Percentiles rank a stretch among this genome's conserved stretches.
phyloP scores from a whole-genome alignment of 129 eudicot genomes.

The Flaveria robusta region DNA sequence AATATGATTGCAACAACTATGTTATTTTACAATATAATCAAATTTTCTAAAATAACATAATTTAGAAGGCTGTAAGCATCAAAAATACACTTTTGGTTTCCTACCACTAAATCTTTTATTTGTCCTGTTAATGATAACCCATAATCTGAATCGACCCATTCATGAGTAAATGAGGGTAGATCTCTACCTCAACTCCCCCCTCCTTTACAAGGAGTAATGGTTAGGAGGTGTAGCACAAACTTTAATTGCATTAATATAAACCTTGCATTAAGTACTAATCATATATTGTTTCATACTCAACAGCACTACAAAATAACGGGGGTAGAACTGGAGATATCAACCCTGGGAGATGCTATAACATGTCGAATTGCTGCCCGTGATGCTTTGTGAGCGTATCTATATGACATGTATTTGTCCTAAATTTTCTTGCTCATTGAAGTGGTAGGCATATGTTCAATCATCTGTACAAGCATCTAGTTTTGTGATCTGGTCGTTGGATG shows the following conservation, averaged over 20 bases:
- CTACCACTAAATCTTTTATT: background rate
- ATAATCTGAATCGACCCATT: background rate
- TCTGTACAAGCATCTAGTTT: constrained; percentile 12
- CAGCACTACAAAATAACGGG: constrained; percentile 82
- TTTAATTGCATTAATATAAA: background rate
- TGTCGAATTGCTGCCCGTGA: constrained; percentile 94
- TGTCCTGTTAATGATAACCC: background rate
- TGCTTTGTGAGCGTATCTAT: constrained; percentile 50
- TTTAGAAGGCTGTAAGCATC: background rate
- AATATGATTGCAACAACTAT: background rate
- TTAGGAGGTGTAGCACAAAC: background rate
- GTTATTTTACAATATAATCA: background rate
- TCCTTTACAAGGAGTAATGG: too few relatives aligned
- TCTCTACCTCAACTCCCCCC: too few relatives aligned
- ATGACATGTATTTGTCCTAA: background rate
- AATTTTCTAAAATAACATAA: background rate
- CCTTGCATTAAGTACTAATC: background rate
- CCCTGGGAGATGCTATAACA: constrained; percentile 78
- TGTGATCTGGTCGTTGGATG: constrained; percentile 7
- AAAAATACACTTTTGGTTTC: background rate
- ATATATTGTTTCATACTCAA: constrained; percentile 8
- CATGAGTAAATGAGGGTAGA: background rate
- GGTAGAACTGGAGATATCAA: constrained; percentile 63
- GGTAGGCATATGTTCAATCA: constrained; percentile 7
- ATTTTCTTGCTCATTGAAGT: background rate